A percentile compares a stretch with the other conserved stretches of the same genome.
phyloP scores from a whole-genome alignment of 192 early-diverging fungal genomes.

The Dissophora ornata region DNA sequence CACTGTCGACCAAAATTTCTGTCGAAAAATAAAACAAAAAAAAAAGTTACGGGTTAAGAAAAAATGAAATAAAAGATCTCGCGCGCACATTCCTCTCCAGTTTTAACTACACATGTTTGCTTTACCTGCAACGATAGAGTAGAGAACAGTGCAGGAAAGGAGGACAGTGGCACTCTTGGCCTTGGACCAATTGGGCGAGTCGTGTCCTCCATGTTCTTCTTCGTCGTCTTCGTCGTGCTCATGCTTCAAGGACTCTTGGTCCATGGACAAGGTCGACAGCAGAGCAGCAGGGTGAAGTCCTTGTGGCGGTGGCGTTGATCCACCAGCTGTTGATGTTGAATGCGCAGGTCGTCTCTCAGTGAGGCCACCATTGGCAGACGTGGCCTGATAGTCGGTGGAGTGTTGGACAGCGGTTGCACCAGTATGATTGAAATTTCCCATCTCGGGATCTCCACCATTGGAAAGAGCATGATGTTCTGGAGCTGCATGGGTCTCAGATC shows the following conservation, averaged over 20 bases:
- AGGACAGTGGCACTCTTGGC: slow-evolving; percentile 82
- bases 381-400: slow-evolving; percentile 5
- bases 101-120: too few relatives aligned
- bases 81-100: too few relatives aligned
- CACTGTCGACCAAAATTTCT: slow-evolving; percentile 90
- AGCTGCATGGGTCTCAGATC: slow-evolving; percentile 11
- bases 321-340: slow-evolving; percentile 13
- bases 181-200: slow-evolving; percentile 93
- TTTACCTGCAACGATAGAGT: slow-evolving; percentile 85
- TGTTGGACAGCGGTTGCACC: neutral
- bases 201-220: slow-evolving; percentile 80
- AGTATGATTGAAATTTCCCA: slow-evolving; percentile 10
- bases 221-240: slow-evolving; percentile 70
- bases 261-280: slow-evolving; percentile 49
- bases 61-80: neutral
- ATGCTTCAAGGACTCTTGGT: slow-evolving; percentile 35
- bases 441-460: slow-evolving; percentile 13
- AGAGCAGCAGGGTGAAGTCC: slow-evolving; percentile 37
- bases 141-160: slow-evolving; percentile 83
- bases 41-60: neutral
- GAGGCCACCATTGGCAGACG: slow-evolving; percentile 4
- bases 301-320: slow-evolving; percentile 3
- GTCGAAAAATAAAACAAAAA: neutral
- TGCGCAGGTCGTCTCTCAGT: slow-evolving; percentile 24
- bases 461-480: slow-evolving; percentile 2